A percentile compares a stretch with the other conserved stretches of the same genome.
These are phyloP conservation scores for Castanea mollissima DNA, from an alignment of 306 rosid genomes.

Conservation along the genomic window DNA sequence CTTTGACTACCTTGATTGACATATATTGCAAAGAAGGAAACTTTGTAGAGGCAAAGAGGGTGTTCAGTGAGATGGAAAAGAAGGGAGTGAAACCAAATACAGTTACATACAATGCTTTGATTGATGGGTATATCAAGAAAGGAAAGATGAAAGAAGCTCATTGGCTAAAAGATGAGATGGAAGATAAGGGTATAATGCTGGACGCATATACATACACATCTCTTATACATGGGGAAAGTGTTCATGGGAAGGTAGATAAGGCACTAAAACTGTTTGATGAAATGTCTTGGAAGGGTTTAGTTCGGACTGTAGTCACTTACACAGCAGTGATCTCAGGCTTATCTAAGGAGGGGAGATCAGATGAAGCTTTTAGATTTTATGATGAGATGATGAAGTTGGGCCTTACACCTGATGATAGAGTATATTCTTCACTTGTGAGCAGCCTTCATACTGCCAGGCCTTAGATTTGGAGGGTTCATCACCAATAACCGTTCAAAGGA, in stretches of 20 bases:
- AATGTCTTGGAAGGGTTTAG: conserved; percentile 55
- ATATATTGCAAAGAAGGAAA: conserved; percentile 84
- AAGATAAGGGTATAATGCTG: conserved; percentile 51
- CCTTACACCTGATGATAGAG: conserved; percentile 72
- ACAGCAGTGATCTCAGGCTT: conserved; percentile 72
- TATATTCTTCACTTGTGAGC: conserved; percentile 58
- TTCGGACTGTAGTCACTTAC: conserved; percentile 50
- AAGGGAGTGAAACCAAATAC: conserved; percentile 54
- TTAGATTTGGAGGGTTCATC: background rate
- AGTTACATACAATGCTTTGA: conserved; percentile 63
- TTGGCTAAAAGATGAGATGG: conserved; percentile 52
- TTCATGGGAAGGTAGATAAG: conserved; percentile 57
- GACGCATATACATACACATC: conserved; percentile 75
- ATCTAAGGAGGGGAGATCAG: conserved; percentile 72
- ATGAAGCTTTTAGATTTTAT: conserved; percentile 71
- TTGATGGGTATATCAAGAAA: conserved; percentile 63
- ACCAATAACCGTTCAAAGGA: background rate
- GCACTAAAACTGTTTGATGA: conserved; percentile 60
- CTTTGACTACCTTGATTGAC: conserved; percentile 60
- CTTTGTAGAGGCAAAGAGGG: conserved; percentile 60
- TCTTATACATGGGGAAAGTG: conserved; percentile 70
- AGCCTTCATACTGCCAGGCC: conserved; percentile 48
- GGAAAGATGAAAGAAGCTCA: conserved; percentile 64
- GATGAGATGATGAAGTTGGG: conserved; percentile 68
- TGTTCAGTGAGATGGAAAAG: conserved; percentile 55